A percentile compares a stretch with the other conserved stretches of the same genome.
Conservation (phyloP, 352 stramenopile genomes). For the Plasmopara halstedii region DNA sequence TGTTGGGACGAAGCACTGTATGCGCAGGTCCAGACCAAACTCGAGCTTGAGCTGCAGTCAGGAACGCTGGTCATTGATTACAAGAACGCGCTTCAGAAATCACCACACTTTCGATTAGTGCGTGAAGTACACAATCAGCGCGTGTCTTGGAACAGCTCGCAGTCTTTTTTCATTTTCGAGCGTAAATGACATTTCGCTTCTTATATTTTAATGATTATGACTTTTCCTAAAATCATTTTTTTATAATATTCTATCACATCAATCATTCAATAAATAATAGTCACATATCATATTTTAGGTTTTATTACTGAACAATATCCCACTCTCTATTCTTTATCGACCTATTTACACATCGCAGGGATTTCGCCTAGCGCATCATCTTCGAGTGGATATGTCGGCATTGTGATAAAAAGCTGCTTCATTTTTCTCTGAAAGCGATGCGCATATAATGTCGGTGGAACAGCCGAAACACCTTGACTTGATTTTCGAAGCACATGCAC, state of each 20-base stretch:
- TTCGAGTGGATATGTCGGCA: conserved; percentile 21
- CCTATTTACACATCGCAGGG: background rate
- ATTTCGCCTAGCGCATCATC: conserved; percentile 25
- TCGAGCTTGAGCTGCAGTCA: conserved; percentile 27
- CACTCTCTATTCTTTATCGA: background rate
- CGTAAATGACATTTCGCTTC: no score
- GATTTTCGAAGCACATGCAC: conserved; percentile 71
- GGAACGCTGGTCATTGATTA: conserved; percentile 47
- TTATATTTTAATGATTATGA: no score
- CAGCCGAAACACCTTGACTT: conserved; percentile 60
- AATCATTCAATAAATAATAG: no score
- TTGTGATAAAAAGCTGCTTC: conserved; percentile 72
- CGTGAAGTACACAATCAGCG: conserved; percentile 13
- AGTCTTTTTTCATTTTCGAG: conserved; percentile 36
- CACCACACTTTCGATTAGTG: conserved; percentile 19
- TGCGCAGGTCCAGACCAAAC: conserved; percentile 25
- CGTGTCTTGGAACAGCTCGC: conserved; percentile 36
- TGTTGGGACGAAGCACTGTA: conserved; percentile 47
- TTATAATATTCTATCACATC: no score
- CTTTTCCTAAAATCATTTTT: no score
- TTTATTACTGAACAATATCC: no score
- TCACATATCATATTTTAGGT: no score
- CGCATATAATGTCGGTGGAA: conserved; percentile 62
- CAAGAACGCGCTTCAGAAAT: conserved; percentile 25
- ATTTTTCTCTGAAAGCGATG: conserved; percentile 81